Evolutionary conservation across 78 protist genomes (phyloP).

Genomic region (Dictyostelium brefeldianum): DNA sequence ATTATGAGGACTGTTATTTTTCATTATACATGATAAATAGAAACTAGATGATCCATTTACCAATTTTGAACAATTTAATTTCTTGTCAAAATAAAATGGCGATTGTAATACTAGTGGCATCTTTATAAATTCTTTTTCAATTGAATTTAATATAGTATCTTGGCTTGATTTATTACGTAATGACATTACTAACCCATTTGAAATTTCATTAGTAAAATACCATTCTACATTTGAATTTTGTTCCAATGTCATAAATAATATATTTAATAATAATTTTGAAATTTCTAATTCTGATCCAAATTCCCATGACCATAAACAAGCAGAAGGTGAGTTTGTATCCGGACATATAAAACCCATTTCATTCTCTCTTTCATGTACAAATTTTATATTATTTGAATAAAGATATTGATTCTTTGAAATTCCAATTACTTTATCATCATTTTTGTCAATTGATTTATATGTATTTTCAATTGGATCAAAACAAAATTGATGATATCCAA

Average conservation of each 20-base stretch:
- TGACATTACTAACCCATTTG: not conserved
- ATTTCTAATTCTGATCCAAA: conserved; percentile 2
- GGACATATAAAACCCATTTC: conserved; percentile 18
- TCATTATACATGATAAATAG: not conserved
- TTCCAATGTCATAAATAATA: conserved; percentile 5
- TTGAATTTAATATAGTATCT: not conserved
- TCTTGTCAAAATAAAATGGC: conserved; percentile 2
- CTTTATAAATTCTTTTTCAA: not conserved
- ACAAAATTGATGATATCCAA: conserved; percentile 21
- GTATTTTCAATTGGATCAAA: not conserved
- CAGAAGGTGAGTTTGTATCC: not conserved
- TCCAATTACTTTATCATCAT: not conserved
- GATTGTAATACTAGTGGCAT: not conserved
- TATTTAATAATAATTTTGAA: not conserved
- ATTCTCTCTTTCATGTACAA: conserved; percentile 1
- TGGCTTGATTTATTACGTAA: not conserved
- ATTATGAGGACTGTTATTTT: not conserved
- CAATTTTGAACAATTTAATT: not conserved
- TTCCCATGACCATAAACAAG: conserved; percentile 2
- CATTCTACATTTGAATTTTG: not conserved
- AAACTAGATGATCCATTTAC: not conserved
- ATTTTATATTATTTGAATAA: conserved; percentile 10
- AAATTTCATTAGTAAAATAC: not conserved
- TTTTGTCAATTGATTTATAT: not conserved
- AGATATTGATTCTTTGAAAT: not conserved